Evolutionary conservation across 805 yeast species (phyloP).

Genomic region (Zygotorulaspora chibaensis): DNA sequence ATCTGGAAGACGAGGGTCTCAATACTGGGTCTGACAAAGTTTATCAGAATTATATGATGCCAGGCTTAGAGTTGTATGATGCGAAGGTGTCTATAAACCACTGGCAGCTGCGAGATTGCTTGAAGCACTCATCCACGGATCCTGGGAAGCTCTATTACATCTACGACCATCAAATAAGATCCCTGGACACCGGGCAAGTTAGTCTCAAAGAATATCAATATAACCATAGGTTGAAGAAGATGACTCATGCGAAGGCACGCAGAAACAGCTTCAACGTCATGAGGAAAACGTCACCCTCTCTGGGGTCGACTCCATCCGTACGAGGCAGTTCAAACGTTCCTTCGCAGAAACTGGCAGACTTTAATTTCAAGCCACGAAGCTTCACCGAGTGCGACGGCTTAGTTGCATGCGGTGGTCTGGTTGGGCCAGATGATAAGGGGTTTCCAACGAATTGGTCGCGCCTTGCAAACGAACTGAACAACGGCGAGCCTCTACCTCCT

Average conservation of each 20-base stretch:
- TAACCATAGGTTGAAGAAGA: constrained; percentile 4
- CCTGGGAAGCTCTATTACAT: constrained; percentile 54
- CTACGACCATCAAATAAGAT: constrained; percentile 47
- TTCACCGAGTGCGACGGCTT: constrained; percentile 53
- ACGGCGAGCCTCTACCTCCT: constrained; percentile 9
- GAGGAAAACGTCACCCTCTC: constrained; percentile 2
- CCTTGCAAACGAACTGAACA: constrained; percentile 16
- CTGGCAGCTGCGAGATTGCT: constrained; percentile 81
- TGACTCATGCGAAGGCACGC: constrained; percentile 4
- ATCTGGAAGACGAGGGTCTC: constrained; percentile 22
- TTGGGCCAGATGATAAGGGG: constrained; percentile 38
- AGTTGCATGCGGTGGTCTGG: constrained; percentile 50
- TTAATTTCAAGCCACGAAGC: constrained; percentile 69
- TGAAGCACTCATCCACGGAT: constrained; percentile 45
- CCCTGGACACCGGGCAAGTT: constrained; percentile 36
- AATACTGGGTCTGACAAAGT: constrained; percentile 30
- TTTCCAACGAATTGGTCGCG: constrained; percentile 30
- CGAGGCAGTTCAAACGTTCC: constrained; percentile 17
- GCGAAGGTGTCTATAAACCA: constrained; percentile 40
- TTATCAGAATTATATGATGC: constrained; percentile 33
- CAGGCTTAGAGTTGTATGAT: constrained; percentile 30
- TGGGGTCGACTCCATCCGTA: not conserved
- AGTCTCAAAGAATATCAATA: constrained; percentile 3
- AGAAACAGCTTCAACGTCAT: constrained; percentile 10
- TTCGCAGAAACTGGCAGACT: constrained; percentile 40